These are phyloP conservation scores for Dothidotthia symphoricarpi DNA, from an alignment of 2,329 filamentous ascomycete species.

Conservation along the genomic window DNA sequence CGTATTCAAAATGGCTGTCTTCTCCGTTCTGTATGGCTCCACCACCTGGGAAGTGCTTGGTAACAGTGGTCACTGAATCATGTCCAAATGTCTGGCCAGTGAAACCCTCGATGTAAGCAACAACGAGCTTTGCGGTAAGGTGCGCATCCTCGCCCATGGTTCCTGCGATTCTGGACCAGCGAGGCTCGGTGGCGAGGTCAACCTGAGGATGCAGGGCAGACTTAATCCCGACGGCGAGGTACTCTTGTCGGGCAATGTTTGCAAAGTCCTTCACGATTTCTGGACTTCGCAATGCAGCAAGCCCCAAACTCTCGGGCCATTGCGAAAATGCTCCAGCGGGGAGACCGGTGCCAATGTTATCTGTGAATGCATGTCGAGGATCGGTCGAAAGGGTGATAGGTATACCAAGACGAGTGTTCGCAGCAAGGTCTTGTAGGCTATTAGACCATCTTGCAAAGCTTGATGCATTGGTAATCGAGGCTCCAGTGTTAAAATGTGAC, in stretches of 20 bases:
- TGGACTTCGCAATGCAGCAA: constrained; percentile 51
- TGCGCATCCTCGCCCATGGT: constrained; percentile 54
- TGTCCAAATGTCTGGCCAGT: constrained; percentile 48
- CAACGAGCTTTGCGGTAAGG: constrained; percentile 39
- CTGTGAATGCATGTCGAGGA: constrained; percentile 49
- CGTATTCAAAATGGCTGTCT: constrained; percentile 55
- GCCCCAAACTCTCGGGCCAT: constrained; percentile 54
- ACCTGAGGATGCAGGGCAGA: constrained; percentile 53
- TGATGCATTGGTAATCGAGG: constrained; percentile 44
- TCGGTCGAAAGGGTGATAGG: constrained; percentile 52
- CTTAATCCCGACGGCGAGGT: constrained; percentile 46
- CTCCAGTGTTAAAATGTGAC: constrained; percentile 52
- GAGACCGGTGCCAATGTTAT: constrained; percentile 47
- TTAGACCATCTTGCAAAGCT: constrained; percentile 45
- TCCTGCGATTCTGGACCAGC: constrained; percentile 50
- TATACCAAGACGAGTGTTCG: constrained; percentile 51
- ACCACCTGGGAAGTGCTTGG: constrained; percentile 56
- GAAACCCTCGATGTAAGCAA: constrained; percentile 51
- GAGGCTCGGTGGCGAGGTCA: constrained; percentile 53
- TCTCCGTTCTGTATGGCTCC: constrained; percentile 52
- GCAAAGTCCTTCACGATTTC: constrained; percentile 49
- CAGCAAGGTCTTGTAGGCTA: constrained; percentile 43
- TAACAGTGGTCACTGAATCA: constrained; percentile 49
- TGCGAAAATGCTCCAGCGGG: constrained; percentile 48
- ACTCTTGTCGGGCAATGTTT: constrained; percentile 52